Percentiles rank a stretch among this genome's conserved stretches.
Conservation (phyloP, 192 early-diverging fungal species). For the Jimgerdemannia flammicorona region DNA sequence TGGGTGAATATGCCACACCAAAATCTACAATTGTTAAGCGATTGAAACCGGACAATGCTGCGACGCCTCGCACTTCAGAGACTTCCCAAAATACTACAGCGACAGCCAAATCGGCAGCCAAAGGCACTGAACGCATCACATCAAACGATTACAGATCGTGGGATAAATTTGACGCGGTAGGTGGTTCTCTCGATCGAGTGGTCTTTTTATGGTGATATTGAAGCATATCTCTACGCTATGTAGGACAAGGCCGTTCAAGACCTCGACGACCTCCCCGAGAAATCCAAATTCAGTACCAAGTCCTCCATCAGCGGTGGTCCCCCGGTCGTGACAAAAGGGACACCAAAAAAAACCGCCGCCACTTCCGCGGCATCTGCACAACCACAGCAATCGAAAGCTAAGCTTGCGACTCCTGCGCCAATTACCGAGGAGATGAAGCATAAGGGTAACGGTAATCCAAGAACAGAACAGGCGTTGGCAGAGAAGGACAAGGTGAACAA, state of each 20-base stretch:
- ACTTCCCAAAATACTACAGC: too few relatives aligned
- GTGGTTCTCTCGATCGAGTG: neutral
- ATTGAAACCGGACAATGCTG: too few relatives aligned
- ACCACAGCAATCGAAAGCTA: neutral
- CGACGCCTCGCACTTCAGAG: too few relatives aligned
- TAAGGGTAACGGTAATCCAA: neutral
- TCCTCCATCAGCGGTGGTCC: neutral
- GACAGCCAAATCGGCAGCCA: neutral
- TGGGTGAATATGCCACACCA: neutral
- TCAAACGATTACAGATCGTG: neutral
- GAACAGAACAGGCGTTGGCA: conserved; percentile 12
- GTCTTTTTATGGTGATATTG: too few relatives aligned
- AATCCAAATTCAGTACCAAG: neutral
- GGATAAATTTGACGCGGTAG: neutral
- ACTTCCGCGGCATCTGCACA: neutral
- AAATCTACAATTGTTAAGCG: neutral
- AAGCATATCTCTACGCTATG: neutral
- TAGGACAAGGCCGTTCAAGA: neutral
- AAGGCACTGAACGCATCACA: neutral
- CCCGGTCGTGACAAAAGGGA: neutral
- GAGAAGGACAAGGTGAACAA: conserved; percentile 19
- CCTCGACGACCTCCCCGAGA: neutral
- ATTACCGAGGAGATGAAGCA: neutral
- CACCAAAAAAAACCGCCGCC: conserved; percentile 3
- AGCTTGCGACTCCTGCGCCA: neutral